Conservation (phyloP, 257 asterid species). For the Buddleja alternifolia region DNA sequence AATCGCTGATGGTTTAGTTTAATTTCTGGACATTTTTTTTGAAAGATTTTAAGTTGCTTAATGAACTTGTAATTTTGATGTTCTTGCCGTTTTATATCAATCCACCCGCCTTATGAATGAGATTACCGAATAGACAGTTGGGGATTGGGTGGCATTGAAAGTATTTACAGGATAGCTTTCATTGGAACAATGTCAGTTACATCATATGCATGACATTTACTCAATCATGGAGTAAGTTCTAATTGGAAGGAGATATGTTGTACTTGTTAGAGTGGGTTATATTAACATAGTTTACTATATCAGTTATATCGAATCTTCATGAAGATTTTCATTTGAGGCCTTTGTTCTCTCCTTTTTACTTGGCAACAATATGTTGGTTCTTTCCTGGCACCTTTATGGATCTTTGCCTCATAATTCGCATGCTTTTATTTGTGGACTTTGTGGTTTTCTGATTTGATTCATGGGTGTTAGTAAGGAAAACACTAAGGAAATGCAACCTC, state of each 20-base stretch:
- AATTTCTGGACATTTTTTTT: too few relatives aligned
- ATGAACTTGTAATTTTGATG: too few relatives aligned
- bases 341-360: neutral
- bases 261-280: neutral
- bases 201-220: neutral
- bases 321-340: neutral
- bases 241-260: neutral
- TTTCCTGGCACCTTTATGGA: neutral
- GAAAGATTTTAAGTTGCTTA: too few relatives aligned
- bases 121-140: neutral
- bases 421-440: neutral
- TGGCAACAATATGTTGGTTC: neutral
- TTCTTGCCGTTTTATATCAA: too few relatives aligned
- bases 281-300: neutral
- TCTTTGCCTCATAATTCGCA: neutral
- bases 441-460: neutral
- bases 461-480: too few relatives aligned
- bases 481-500: too few relatives aligned
- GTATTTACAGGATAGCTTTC: neutral
- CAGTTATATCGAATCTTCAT: neutral
- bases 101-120: too few relatives aligned
- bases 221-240: neutral
- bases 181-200: neutral
- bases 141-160: neutral
- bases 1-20: too few relatives aligned